These are phyloP conservation scores for Diospyros lotus DNA, from an alignment of 148 eudicot species.

Conservation along the genomic window DNA sequence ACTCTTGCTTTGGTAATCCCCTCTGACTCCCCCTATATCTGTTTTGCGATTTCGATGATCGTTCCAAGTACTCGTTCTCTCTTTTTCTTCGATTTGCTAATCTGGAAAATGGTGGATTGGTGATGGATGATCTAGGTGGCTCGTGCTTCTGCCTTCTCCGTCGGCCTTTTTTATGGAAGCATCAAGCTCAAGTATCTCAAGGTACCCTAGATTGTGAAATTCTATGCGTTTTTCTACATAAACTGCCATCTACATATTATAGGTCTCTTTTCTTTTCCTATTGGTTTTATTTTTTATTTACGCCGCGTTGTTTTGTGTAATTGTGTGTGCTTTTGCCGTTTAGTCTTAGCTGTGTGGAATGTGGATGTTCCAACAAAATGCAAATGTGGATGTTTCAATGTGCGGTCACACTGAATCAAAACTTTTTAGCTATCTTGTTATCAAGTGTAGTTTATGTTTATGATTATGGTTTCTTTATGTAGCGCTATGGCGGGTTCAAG, in stretches of 20 bases:
- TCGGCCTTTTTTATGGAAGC: slow-evolving; percentile 16
- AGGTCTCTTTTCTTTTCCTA: too few species aligned
- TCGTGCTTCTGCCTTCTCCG: slow-evolving; percentile 18
- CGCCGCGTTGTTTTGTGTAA: too few species aligned
- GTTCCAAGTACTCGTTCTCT: too few species aligned
- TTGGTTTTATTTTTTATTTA: too few species aligned
- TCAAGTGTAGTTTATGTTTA: not conserved
- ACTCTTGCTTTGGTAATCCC: slow-evolving; percentile 60
- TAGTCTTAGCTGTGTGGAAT: not conserved
- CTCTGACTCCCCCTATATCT: not conserved
- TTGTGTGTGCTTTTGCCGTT: too few species aligned
- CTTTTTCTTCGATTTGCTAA: not conserved
- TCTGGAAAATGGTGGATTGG: not conserved
- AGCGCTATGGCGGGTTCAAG: not conserved
- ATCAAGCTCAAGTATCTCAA: slow-evolving; percentile 23
- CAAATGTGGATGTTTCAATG: not conserved
- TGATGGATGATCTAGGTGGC: slow-evolving; percentile 7
- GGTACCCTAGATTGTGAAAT: not conserved
- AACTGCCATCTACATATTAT: too few species aligned
- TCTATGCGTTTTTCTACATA: not conserved
- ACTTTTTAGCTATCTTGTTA: not conserved
- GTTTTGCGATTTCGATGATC: too few species aligned
- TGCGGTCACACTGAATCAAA: not conserved
- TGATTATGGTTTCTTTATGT: not conserved
- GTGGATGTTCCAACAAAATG: not conserved